Percentiles rank a stretch among this genome's conserved stretches.
phyloP scores from a whole-genome alignment of 768 basidiomycete species.

The Bullera alba region DNA sequence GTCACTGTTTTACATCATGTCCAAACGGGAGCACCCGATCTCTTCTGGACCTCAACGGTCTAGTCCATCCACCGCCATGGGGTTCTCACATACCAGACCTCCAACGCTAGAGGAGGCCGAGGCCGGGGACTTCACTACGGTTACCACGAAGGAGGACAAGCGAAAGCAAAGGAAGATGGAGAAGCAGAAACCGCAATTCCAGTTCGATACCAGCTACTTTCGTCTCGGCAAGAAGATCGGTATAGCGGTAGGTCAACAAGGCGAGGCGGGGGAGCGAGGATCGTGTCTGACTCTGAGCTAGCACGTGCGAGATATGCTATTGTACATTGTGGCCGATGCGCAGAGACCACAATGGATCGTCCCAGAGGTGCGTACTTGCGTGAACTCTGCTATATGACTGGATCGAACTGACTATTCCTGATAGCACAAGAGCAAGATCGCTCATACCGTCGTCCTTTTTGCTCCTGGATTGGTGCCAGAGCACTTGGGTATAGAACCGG shows the following conservation, averaged over 20 bases:
- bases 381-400: too few species aligned
- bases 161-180: slow-evolving; percentile 46
- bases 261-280: background rate
- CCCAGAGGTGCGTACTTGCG: slow-evolving; percentile 60
- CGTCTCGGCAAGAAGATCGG: slow-evolving; percentile 67
- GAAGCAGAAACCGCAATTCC: slow-evolving; percentile 63
- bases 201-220: slow-evolving; percentile 75
- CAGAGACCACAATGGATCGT: slow-evolving; percentile 81
- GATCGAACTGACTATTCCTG: slow-evolving; percentile 2
- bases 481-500: slow-evolving; percentile 61
- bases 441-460: slow-evolving; percentile 70
- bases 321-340: slow-evolving; percentile 74
- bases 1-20: background rate
- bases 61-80: too few species aligned
- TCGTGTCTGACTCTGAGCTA: slow-evolving; percentile 39
- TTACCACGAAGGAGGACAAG: slow-evolving; percentile 37
- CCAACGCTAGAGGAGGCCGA: slow-evolving; percentile 3
- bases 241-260: slow-evolving; percentile 59
- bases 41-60: background rate
- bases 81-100: too few species aligned
- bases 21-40: background rate
- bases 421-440: slow-evolving; percentile 66
- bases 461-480: slow-evolving; percentile 74
- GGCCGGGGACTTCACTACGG: slow-evolving; percentile 35
- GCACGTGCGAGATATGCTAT: slow-evolving; percentile 80